Evolutionary conservation across 1,139 yeast species (phyloP), one percentile per base, ranked within the genome.

Genomic region (Nakaseomyces delphensis): DNA sequence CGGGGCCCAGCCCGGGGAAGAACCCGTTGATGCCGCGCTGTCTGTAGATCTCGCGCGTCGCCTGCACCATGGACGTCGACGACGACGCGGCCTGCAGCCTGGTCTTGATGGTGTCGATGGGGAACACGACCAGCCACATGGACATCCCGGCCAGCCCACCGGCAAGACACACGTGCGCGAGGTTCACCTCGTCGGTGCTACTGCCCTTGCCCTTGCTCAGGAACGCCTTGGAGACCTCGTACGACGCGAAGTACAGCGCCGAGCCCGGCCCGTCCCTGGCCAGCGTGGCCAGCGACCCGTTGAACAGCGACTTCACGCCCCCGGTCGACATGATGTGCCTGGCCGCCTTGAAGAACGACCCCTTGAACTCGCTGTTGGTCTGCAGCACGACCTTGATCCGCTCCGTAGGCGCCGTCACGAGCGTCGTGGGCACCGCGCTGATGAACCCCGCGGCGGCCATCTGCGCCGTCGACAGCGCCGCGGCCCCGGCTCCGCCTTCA

Each of bases 211-310:
- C 48, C 15, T 65, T 66, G 36, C 89, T 74, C 57, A 82, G 71
- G 45, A 59, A 63, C 45, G 74, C 71, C 67, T 91, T 91, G 50
- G 85, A 67, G 54, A 76, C 72, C 63, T 91, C 98, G 63, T 91
- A 91, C 2, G 96, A 85, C 3, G 96, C 97, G 63, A 91, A 91
- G 67, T 91, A 91, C 27, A 87, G 71, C 0, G 97, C 97, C n/a
- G 95, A 83, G 3, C 98, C 98, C 1, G 98, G 98, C 9, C 97
- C 97, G 60, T 91, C 98, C 65, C 98, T 79, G 13, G 95, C 94
- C 51, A 91, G 68, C 1, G 98, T 91, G 4, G 96, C 96, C 19
- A 73, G 74, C 0, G 96, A 83, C 15, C 98, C 98, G 63, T 85
- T 84, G 68, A 85, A 89, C 38, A 91, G 74, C 1, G 97, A 87